Percentiles rank a stretch among this genome's conserved stretches.
Conservation (phyloP, 176 grass and related monocot species). For the Lolium multiflorum region DNA sequence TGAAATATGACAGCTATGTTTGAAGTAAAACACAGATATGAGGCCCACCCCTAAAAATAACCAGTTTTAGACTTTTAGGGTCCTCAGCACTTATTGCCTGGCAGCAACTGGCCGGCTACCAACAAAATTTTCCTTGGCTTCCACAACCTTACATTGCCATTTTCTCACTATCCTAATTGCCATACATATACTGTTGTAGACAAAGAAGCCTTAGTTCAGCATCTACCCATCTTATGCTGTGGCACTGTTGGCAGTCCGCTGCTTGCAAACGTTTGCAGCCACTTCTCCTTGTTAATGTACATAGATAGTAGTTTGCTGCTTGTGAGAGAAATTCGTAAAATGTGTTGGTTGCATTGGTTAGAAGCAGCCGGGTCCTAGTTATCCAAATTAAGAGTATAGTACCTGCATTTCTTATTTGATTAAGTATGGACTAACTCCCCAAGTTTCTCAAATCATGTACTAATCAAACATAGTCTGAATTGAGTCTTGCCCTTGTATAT, state of each 20-base stretch:
- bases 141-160: not conserved
- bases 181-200: not conserved
- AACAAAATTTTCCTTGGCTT: not conserved
- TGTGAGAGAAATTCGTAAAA: not conserved
- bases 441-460: not conserved
- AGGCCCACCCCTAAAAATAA: not conserved
- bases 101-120: not conserved
- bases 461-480: not conserved
- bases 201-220: not conserved
- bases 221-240: not conserved
- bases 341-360: not conserved
- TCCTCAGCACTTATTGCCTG: not conserved
- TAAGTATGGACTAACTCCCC: not conserved
- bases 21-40: not conserved
- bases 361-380: not conserved
- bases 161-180: not conserved
- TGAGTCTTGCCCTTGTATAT: not conserved
- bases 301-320: conserved; percentile 21
- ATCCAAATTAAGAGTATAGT: conserved; percentile 2
- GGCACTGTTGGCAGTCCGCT: not conserved
- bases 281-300: not conserved
- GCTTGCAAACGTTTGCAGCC: not conserved
- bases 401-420: not conserved
- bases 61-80: not conserved
- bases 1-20: not conserved